phyloP scores from a whole-genome alignment of 2,329 filamentous ascomycete genomes.

The Dactylonectria estremocensis region DNA sequence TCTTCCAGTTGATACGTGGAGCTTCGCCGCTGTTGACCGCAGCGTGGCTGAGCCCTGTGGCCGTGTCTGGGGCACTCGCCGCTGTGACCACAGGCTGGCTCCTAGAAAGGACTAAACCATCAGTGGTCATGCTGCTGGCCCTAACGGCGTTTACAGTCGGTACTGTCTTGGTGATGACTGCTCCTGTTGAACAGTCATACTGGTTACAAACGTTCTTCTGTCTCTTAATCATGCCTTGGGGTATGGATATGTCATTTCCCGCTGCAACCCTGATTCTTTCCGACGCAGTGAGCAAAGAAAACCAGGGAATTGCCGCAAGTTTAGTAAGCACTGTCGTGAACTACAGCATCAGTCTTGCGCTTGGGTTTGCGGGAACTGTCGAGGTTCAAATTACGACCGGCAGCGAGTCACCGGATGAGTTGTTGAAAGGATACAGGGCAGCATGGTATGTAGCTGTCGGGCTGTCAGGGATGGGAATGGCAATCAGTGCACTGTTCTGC shows the following conservation, averaged over 20 bases:
- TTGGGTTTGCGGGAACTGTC: constrained; percentile 77
- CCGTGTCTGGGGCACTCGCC: constrained; percentile 61
- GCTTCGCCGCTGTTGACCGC: constrained; percentile 60
- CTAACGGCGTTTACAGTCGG: constrained; percentile 61
- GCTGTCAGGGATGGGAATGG: constrained; percentile 46
- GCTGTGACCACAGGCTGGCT: constrained; percentile 61
- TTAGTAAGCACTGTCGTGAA: constrained; percentile 78
- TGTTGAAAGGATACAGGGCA: constrained; percentile 35
- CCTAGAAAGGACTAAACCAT: constrained; percentile 49
- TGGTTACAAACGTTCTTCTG: constrained; percentile 76
- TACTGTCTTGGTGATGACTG: constrained; percentile 60
- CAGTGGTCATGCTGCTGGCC: constrained; percentile 61
- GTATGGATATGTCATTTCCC: constrained; percentile 77
- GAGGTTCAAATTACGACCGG: constrained; percentile 60
- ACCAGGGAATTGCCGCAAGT: constrained; percentile 65
- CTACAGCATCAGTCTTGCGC: constrained; percentile 76
- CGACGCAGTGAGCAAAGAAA: constrained; percentile 62
- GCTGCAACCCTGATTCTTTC: constrained; percentile 73
- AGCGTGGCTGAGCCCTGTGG: constrained; percentile 62
- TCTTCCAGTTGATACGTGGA: constrained; percentile 62
- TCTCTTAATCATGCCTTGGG: constrained; percentile 71
- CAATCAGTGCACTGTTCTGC: constrained; percentile 1
- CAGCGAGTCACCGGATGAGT: constrained; percentile 26
- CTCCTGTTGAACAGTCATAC: constrained; percentile 71
- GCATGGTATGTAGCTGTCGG: constrained; percentile 57